Percentiles rank a stretch among this genome's conserved stretches.
Evolutionary conservation across 345 rosid species (phyloP).

Genomic region (Physaria fendleri): DNA sequence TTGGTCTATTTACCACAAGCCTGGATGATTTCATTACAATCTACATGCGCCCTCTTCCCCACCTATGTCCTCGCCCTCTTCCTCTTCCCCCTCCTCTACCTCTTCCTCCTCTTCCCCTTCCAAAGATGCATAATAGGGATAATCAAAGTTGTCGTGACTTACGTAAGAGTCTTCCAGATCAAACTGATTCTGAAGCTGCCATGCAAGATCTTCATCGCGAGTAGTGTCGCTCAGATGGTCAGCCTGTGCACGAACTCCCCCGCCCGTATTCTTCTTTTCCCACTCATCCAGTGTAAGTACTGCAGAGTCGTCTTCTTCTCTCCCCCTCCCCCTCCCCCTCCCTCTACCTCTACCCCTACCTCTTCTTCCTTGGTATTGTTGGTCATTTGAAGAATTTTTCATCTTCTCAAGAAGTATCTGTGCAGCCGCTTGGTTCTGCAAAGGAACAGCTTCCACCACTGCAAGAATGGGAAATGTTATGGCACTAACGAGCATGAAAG

Average conservation of each 20-base stretch:
- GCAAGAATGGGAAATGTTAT: slow-evolving; percentile 20
- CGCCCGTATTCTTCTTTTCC: slow-evolving; percentile 48
- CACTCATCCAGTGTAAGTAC: slow-evolving; percentile 68
- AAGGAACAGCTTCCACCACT: slow-evolving; percentile 65
- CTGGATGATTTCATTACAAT: neutral
- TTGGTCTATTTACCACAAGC: slow-evolving; percentile 3
- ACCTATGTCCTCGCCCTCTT: slow-evolving; percentile 28
- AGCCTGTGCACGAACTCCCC: slow-evolving; percentile 27
- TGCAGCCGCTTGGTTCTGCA: slow-evolving; percentile 93
- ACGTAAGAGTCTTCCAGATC: slow-evolving; percentile 75
- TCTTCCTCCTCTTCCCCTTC: slow-evolving; percentile 44
- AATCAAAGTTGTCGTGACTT: slow-evolving; percentile 21
- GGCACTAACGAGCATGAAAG: neutral
- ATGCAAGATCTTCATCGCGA: slow-evolving; percentile 68
- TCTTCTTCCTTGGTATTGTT: slow-evolving; percentile 40
- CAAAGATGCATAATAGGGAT: slow-evolving; percentile 1
- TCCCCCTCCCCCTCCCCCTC: slow-evolving; percentile 50
- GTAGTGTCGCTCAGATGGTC: slow-evolving; percentile 39
- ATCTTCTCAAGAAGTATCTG: slow-evolving; percentile 83
- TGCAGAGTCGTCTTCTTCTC: slow-evolving; percentile 50
- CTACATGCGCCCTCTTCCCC: slow-evolving; percentile 36
- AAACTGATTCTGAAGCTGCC: slow-evolving; percentile 78
- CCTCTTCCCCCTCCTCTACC: slow-evolving; percentile 41
- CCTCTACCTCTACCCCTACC: slow-evolving; percentile 52
- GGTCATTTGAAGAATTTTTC: slow-evolving; percentile 41